Evolutionary conservation across 352 stramenopile species (phyloP).

Genomic region (Phytophthora citricola): DNA sequence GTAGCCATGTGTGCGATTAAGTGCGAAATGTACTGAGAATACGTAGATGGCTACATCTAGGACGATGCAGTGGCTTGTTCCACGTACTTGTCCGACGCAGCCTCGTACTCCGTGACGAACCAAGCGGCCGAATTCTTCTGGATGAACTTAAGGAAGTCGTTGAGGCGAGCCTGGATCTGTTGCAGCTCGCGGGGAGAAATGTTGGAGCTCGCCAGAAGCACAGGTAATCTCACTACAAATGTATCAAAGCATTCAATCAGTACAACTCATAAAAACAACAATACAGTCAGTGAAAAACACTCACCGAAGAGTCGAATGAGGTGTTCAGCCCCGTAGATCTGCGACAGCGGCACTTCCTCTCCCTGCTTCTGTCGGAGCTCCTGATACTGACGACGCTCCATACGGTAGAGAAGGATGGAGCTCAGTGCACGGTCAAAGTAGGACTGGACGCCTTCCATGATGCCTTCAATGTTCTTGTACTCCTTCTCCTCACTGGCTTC

Average conservation of each 20-base stretch:
- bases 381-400: constrained; percentile 92
- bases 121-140: constrained; percentile 79
- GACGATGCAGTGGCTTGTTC: constrained; percentile 43
- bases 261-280: neutral
- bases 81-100: constrained; percentile 59
- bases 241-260: constrained; percentile 1
- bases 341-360: constrained; percentile 68
- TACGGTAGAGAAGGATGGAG: constrained; percentile 91
- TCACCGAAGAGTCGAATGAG: constrained; percentile 91
- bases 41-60: constrained; percentile 21
- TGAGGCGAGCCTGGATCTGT: constrained; percentile 77
- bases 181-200: constrained; percentile 62
- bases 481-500: constrained; percentile 74
- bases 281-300: constrained; percentile 19
- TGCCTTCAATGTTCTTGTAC: constrained; percentile 83
- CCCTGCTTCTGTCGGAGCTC: constrained; percentile 66
- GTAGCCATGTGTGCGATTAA: constrained; percentile 10
- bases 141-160: constrained; percentile 86
- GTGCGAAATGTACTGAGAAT: constrained; percentile 8
- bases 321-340: constrained; percentile 93
- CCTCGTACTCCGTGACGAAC: constrained; percentile 75
- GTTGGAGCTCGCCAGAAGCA: constrained; percentile 70
- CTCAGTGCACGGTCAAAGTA: constrained; percentile 92
- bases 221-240: constrained; percentile 75
- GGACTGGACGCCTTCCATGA: constrained; percentile 86